Percentiles rank a stretch among this genome's conserved stretches.
phyloP scores from a whole-genome alignment of 1,139 yeast genomes.

The Candida frijolesensis region DNA sequence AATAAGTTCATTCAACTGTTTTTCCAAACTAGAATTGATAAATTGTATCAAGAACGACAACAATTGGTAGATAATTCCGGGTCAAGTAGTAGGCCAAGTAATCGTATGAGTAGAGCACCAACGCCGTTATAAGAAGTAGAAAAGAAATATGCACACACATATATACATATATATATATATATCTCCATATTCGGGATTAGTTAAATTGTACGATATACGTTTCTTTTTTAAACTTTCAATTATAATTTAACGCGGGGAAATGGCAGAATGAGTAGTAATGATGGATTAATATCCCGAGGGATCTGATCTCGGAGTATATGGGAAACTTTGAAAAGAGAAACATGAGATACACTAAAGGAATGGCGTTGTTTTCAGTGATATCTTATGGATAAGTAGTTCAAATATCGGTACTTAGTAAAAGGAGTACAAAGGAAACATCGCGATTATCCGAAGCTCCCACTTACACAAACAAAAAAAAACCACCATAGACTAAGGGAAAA shows the following conservation, averaged over 20 bases:
- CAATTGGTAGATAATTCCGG: conserved; percentile 31
- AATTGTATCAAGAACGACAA: conserved; percentile 42
- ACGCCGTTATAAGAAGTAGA: conserved; percentile 32
- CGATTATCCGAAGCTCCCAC: background rate
- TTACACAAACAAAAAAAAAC: background rate
- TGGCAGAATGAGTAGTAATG: too few species aligned
- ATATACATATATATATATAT: too few species aligned
- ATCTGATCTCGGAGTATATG: too few species aligned
- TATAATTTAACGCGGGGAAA: too few species aligned
- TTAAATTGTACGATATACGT: background rate
- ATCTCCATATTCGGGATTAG: background rate
- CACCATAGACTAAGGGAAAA: background rate
- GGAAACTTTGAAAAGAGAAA: too few species aligned
- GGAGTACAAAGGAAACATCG: background rate
- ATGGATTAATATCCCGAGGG: too few species aligned
- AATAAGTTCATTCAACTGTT: conserved; percentile 34
- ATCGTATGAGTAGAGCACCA: conserved; percentile 41
- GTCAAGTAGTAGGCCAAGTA: conserved; percentile 36
- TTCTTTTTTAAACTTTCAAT: background rate
- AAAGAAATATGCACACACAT: too few species aligned
- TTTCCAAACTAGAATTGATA: conserved; percentile 37
- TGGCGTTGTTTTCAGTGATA: too few species aligned
- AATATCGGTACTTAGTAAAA: background rate
- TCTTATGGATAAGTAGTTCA: too few species aligned
- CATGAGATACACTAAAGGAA: too few species aligned